A percentile compares a stretch with the other conserved stretches of the same genome.
phyloP scores from a whole-genome alignment of 768 basidiomycete genomes.

The Naganishia friedmannii region DNA sequence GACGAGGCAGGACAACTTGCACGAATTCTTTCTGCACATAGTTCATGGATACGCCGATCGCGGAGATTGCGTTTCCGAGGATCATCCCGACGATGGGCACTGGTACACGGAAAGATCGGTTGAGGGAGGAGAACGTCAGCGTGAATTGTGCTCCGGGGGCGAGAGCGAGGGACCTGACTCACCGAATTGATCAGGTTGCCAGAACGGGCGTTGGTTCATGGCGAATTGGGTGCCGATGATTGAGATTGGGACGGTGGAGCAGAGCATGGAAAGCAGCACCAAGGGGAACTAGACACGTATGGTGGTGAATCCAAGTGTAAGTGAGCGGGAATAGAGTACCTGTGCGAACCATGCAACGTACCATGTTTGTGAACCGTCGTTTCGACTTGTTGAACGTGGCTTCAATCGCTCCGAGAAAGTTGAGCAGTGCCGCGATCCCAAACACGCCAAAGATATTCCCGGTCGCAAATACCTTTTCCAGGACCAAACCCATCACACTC shows the following conservation, averaged over 20 bases:
- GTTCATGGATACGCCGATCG: conserved; percentile 67
- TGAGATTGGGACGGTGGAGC: conserved; percentile 75
- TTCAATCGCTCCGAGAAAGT: conserved; percentile 73
- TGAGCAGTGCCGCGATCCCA: conserved; percentile 69
- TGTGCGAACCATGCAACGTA: conserved; percentile 50
- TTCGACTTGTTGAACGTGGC: conserved; percentile 76
- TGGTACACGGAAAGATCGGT: conserved; percentile 45
- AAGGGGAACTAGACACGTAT: conserved; percentile 59
- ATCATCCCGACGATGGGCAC: conserved; percentile 81
- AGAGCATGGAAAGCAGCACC: conserved; percentile 66
- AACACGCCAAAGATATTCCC: conserved; percentile 72
- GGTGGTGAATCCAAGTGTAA: not conserved
- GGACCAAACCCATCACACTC: conserved; percentile 65
- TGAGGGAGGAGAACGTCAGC: too few relatives aligned
- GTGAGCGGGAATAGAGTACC: not conserved
- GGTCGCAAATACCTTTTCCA: conserved; percentile 72
- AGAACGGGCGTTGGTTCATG: conserved; percentile 74
- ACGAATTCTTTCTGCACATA: conserved; percentile 72
- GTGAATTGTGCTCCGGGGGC: too few relatives aligned
- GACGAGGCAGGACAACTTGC: too few relatives aligned
- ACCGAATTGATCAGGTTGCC: conserved; percentile 74
- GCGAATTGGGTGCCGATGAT: conserved; percentile 71
- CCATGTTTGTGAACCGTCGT: conserved; percentile 68
- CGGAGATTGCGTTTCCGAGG: conserved; percentile 73
- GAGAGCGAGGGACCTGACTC: conserved; percentile 50